A percentile compares a stretch with the other conserved stretches of the same genome.
These are phyloP conservation scores for Psidium friedrichsthalianum DNA, from an alignment of 345 rosid genomes.

Conservation along the genomic window DNA sequence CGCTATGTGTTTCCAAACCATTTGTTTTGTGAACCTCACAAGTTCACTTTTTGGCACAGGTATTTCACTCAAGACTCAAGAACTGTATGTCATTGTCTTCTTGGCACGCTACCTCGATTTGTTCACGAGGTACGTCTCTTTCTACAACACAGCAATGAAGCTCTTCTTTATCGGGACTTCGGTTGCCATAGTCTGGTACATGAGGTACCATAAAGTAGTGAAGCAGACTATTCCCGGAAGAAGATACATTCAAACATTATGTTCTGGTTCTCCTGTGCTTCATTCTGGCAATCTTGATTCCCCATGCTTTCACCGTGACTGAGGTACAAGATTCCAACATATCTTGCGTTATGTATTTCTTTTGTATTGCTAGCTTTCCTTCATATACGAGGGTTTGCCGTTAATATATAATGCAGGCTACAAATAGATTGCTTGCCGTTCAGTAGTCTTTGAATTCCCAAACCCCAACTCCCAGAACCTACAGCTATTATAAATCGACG, in stretches of 20 bases:
- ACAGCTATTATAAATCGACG: background rate
- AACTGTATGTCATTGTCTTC: constrained; percentile 35
- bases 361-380: background rate
- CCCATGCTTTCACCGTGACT: background rate
- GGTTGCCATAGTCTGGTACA: constrained; percentile 36
- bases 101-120: constrained; percentile 29
- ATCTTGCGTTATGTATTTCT: background rate
- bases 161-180: constrained; percentile 28
- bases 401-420: background rate
- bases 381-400: background rate
- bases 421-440: background rate
- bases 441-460: background rate
- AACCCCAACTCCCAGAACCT: background rate
- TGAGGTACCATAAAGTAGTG: constrained; percentile 33
- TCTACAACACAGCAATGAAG: constrained; percentile 37
- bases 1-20: background rate
- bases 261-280: constrained; percentile 11
- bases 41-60: constrained; percentile 10
- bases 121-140: constrained; percentile 13
- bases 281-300: constrained; percentile 19
- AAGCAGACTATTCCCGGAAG: constrained; percentile 22
- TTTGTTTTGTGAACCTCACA: background rate
- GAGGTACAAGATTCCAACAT: constrained; percentile 7
- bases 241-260: constrained; percentile 25
- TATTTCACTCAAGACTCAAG: constrained; percentile 35